Evolutionary conservation across 495 filamentous ascomycete species (phyloP), one percentile per base, ranked within the genome.

Genomic region (Annulohypoxylon maeteangense): DNA sequence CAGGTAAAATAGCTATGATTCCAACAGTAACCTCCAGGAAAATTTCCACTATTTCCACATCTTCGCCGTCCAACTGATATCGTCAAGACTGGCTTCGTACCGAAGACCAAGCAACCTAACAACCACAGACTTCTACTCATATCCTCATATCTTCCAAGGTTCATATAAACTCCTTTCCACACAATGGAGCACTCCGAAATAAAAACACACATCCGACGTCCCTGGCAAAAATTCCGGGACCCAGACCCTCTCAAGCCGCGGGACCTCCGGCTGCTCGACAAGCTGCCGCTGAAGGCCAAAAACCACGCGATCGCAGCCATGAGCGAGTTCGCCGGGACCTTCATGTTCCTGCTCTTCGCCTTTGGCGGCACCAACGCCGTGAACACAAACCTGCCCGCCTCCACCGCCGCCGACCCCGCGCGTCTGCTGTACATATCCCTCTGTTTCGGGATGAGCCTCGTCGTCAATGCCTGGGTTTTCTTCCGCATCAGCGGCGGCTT

Each of bases 381-480:
- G 53, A 91, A 90, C 73, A 84, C 75, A 0, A 77, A 78, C 3
- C 54, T 76, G 12, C 75, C 81, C 7, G 79, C 81, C 56, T 76
- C 81, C 14, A 71, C 77, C 3, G 38, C 38, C 14, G 38, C 40
- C 1, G 40, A 44, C 4, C 40, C 40, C n/a, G 40, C 40, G 5
- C 79, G 77, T 14, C 77, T 96, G 36, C 78, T 94, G 18, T 97
- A 90, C 76, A 90, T 94, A 50, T 77, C 90, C 0, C 77, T 94
- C 10, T 82, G 82, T 12, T 96, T 95, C 69, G 93, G 92, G 0
- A 87, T 93, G 73, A 88, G 90, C 8, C 82, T 96, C 61, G 87
- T 87, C 8, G 91, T 92, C 75, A 95, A 94, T 72, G 91, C 91
- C 1, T 97, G 91, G 92, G 87, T 92, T 0, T 96, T 95, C 82